phyloP scores from a whole-genome alignment of 1,284 basidiomycete species.

The Puccinia brachypodii region DNA sequence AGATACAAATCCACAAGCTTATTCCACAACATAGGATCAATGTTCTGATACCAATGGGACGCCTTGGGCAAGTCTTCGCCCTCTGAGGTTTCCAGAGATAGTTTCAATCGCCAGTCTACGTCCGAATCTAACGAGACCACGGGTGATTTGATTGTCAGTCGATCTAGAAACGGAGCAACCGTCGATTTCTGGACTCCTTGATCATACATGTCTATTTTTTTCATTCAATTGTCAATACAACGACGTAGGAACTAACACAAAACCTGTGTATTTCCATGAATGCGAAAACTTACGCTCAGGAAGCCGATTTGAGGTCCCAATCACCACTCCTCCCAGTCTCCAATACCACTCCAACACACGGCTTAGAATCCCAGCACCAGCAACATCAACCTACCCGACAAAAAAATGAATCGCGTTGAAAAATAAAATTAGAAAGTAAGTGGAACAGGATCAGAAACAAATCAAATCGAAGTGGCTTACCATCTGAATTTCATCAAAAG shows the following conservation, averaged over 20 bases:
- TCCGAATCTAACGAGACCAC: constrained; percentile 14
- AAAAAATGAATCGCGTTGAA: constrained; percentile 58
- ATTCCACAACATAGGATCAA: constrained; percentile 10
- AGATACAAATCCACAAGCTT: not conserved
- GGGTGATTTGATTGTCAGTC: constrained; percentile 36
- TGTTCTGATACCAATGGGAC: constrained; percentile 13
- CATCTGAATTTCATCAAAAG: constrained; percentile 69
- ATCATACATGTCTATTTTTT: constrained; percentile 32
- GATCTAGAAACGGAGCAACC: constrained; percentile 30
- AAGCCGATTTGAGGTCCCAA: constrained; percentile 59
- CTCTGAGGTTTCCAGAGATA: not conserved
- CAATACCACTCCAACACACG: constrained; percentile 73
- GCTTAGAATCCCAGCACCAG: constrained; percentile 62
- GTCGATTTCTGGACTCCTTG: constrained; percentile 45
- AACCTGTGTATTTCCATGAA: constrained; percentile 58
- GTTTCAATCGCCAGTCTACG: constrained; percentile 24
- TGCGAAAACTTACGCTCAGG: constrained; percentile 10
- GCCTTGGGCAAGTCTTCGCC: not conserved
- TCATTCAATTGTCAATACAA: not conserved
- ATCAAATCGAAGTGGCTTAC: not conserved
- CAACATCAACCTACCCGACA: constrained; percentile 42
- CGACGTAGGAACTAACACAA: constrained; percentile 10
- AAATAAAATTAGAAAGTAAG: constrained; percentile 70
- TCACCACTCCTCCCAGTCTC: constrained; percentile 71
- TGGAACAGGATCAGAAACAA: constrained; percentile 54